Evolutionary conservation across 805 yeast species (phyloP), one percentile per base, ranked within the genome.

Genomic region (Scheffersomyces spartinae): DNA sequence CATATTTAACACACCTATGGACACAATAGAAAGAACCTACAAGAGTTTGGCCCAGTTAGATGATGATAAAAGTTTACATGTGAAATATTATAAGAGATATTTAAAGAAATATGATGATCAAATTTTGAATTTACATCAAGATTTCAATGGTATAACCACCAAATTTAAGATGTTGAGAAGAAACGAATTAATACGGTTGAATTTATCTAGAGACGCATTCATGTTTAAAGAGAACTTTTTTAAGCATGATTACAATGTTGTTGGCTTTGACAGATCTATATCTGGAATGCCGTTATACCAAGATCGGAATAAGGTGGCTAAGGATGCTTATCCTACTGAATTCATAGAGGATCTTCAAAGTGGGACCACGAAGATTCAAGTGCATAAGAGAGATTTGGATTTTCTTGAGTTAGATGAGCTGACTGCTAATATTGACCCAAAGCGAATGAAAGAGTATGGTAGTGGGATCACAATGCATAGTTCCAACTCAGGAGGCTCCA

Each of bases 251-350:
- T 57, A 57, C 33, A 56, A 59, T 35, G 62, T 58, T 6, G 39
- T 55, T 3, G 67, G 67, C 4, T 56, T 56, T 35, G 67, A 60
- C 36, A 40, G 52, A 25, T 42, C 53, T 14, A 34, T 57, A 16
- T 40, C 51, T 15, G 67, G 67, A 2, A 39, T 55, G 15, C 67
- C 67, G 2, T 31, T 59, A 16, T 34, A 48, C 12, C 28, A 32
- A 6, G 26, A 25, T 9, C 20, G 28, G 9, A 44, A 44, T 17
- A 45, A 41, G 9, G 29, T 39, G 18, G 26, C 34, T 9, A 42
- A 39, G 12, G 30, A 28, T 10, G 33, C 35, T 7, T 49, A 45
- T 19, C 65, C 67, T 2, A 47, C 44, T 24, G 67, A 60, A 37
- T 49, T 60, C 22, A 42, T 60, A 8, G 52, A 50, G 23, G 67